phyloP scores from a whole-genome alignment of 805 yeast species.

The Jamesozyma spencerorum region DNA sequence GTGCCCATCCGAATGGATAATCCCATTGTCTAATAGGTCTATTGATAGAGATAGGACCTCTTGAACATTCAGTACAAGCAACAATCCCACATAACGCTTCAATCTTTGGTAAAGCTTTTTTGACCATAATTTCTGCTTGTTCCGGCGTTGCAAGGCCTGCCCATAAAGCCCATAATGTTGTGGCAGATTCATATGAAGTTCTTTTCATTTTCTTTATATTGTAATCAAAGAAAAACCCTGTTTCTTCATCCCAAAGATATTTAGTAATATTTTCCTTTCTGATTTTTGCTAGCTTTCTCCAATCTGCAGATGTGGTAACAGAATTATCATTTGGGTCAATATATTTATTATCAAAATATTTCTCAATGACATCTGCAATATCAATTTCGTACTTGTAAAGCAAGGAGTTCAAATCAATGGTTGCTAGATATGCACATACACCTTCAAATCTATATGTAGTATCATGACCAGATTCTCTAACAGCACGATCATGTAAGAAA shows the following conservation, averaged over 20 bases:
- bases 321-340: constrained; percentile 31
- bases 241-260: constrained; percentile 76
- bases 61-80: constrained; percentile 65
- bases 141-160: constrained; percentile 55
- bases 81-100: constrained; percentile 87
- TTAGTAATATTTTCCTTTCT: constrained; percentile 51
- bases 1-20: constrained; percentile 97
- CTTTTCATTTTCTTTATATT: constrained; percentile 49
- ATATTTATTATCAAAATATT: constrained; percentile 44
- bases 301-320: constrained; percentile 41
- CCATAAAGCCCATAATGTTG: constrained; percentile 91
- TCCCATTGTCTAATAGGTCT: constrained; percentile 97
- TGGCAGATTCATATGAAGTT: constrained; percentile 71
- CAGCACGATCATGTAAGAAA: constrained; percentile 86
- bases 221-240: constrained; percentile 77
- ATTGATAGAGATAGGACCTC: constrained; percentile 60
- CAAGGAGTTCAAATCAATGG: constrained; percentile 79
- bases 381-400: constrained; percentile 85
- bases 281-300: constrained; percentile 49
- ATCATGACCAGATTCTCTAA: constrained; percentile 94
- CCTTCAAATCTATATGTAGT: constrained; percentile 88
- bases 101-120: constrained; percentile 51
- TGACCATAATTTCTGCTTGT: constrained; percentile 59
- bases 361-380: constrained; percentile 55
- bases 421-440: constrained; percentile 78